Evolutionary conservation across 306 rosid genomes (phyloP), one percentile per base, ranked within the genome.

Genomic region (Abrus pulchellus): DNA sequence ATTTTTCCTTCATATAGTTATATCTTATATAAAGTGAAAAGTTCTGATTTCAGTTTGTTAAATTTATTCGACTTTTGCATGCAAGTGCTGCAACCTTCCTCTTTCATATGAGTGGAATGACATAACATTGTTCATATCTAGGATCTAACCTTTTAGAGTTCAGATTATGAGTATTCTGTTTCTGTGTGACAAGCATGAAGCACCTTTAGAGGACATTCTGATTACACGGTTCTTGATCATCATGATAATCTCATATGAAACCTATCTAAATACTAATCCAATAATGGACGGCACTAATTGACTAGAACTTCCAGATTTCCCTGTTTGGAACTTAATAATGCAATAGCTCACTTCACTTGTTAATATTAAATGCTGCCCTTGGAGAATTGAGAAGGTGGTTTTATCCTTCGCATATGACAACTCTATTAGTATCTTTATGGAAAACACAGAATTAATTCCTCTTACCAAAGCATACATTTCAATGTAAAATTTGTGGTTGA

Each of bases 181-280:
- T n/a, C 30, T 77, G 20, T 77, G 20, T 63, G 50, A 57, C 41
- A 61, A 33, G 41, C 20, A 62, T 13, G 44, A 45, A 45, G 6
- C 10, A 69, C 36, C 40, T 43, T 44, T 4, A 60, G 20, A 34
- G 65, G 63, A n/a, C 28, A 34, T 70, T 78, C 75, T 47, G 73
- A 28, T 29, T 62, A 11, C 30, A 3, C 32, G 9, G 14, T 28
- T 53, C 33, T 72, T 14, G 9, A 40, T 50, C 40, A 20, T 20
- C 20, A 20, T 52, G 29, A 11, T 38, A 47, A 43, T n/a, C 20
- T 60, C 66, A 10, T 60, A 32, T 10, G 9, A 30, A 30, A 28
- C 48, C 40, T 2, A n/a, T 27, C 8, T 29, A 59, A 71, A n/a
- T 52, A 41, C 44, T 72, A 54, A n/a, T n/a, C n/a, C n/a, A n/a